phyloP scores from a whole-genome alignment of 2,329 filamentous ascomycete species.

The Hypoxylon sp. region DNA sequence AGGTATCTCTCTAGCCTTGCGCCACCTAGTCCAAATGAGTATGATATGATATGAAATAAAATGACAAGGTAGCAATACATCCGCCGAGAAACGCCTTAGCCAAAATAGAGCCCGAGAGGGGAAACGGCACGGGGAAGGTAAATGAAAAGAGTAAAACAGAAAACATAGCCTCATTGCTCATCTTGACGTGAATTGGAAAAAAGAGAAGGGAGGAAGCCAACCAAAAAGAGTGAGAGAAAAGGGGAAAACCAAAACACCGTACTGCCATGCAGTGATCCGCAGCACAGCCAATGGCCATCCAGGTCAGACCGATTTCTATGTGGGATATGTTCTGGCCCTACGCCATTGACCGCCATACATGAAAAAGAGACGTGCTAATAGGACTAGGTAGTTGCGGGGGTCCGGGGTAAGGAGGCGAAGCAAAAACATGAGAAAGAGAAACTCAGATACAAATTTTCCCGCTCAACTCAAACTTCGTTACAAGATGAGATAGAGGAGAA shows the following conservation, averaged over 20 bases:
- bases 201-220: constrained; percentile 1
- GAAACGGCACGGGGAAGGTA: neutral
- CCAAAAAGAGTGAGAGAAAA: neutral
- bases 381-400: constrained; percentile 7
- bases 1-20: constrained; percentile 27
- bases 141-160: constrained; percentile 12
- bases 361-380: constrained; percentile 22
- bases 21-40: constrained; percentile 10
- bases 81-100: constrained; percentile 22
- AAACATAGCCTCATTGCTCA: constrained; percentile 38
- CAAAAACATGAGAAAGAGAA: neutral
- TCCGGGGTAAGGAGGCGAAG: constrained; percentile 33
- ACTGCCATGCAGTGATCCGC: constrained; percentile 28
- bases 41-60: constrained; percentile 25
- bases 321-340: constrained; percentile 32
- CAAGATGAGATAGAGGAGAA: neutral
- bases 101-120: neutral
- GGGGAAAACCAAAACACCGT: constrained; percentile 11
- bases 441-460: constrained; percentile 1
- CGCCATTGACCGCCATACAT: constrained; percentile 30
- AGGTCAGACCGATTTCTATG: constrained; percentile 29
- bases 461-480: neutral
- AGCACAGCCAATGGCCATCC: constrained; percentile 10
- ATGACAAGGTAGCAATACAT: constrained; percentile 15
- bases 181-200: constrained; percentile 6